These are phyloP conservation scores for Prunus yedoensis DNA, from an alignment of 331 rosid species.

Conservation along the genomic window DNA sequence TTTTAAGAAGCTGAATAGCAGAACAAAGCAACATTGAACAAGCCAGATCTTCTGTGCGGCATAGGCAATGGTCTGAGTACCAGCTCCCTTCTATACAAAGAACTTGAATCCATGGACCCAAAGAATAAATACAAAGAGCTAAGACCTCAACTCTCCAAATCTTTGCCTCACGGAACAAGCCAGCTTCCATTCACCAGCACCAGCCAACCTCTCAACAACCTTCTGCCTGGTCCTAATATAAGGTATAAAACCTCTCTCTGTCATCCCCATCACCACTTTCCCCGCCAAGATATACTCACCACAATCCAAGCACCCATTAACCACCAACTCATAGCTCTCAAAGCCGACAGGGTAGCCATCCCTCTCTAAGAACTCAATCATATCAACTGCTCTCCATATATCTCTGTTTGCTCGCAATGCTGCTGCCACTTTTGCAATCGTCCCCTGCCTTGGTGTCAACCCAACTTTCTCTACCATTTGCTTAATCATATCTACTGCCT, in stretches of 20 bases:
- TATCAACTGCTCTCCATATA: constrained; percentile 65
- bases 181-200: constrained; percentile 65
- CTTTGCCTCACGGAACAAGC: constrained; percentile 74
- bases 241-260: constrained; percentile 64
- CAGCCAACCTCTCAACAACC: constrained; percentile 70
- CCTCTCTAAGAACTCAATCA: constrained; percentile 60
- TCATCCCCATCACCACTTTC: constrained; percentile 63
- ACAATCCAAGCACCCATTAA: constrained; percentile 74
- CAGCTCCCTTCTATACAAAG: neutral
- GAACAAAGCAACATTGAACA: constrained; percentile 6
- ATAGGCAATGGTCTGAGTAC: neutral
- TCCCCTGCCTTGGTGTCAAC: constrained; percentile 68
- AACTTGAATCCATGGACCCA: neutral
- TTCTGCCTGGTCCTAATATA: constrained; percentile 67
- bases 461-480: constrained; percentile 60
- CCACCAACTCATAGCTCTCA: constrained; percentile 69
- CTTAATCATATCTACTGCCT: constrained; percentile 56
- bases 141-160: constrained; percentile 57
- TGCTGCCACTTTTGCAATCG: constrained; percentile 44
- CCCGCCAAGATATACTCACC: constrained; percentile 61
- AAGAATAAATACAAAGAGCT: constrained; percentile 8
- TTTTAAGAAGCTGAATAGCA: neutral
- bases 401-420: constrained; percentile 68
- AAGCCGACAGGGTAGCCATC: constrained; percentile 54
- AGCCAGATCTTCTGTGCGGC: neutral